Percentiles rank a stretch among this genome's conserved stretches.
Conservation (phyloP, 768 basidiomycete genomes). For the Cystofilobasidium capitatum region DNA sequence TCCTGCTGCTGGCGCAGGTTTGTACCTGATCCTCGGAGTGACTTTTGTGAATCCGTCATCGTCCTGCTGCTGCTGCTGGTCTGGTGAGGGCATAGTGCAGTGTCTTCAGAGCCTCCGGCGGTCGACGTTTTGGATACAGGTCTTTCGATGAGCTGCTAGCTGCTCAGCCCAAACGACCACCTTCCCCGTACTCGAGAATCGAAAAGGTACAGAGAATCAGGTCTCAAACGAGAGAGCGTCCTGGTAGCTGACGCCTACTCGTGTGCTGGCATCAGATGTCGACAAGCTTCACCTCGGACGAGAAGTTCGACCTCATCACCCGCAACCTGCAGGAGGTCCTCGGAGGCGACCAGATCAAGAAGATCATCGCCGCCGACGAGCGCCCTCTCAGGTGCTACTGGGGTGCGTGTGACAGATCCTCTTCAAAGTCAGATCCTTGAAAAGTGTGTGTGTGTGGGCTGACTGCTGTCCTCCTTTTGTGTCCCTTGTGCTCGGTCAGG, state of each 20-base stretch:
- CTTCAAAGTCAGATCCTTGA: not conserved
- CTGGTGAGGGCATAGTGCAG: not conserved
- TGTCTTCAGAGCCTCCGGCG: too few species aligned
- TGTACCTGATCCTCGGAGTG: not conserved
- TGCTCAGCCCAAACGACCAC: too few species aligned
- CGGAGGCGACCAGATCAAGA: slow-evolving; percentile 71
- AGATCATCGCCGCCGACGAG: slow-evolving; percentile 64
- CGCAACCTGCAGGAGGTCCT: slow-evolving; percentile 77
- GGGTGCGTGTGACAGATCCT: slow-evolving; percentile 54
- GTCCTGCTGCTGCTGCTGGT: too few species aligned
- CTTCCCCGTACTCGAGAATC: too few species aligned
- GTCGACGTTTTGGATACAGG: too few species aligned
- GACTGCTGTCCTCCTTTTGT: not conserved
- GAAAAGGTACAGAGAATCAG: too few species aligned
- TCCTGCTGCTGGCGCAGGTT: not conserved
- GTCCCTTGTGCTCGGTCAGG: slow-evolving; percentile 47
- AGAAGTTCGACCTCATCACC: slow-evolving; percentile 67
- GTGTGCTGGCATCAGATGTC: not conserved
- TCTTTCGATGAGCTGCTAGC: too few species aligned
- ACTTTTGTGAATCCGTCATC: slow-evolving; percentile 1
- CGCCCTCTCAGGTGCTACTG: slow-evolving; percentile 72
- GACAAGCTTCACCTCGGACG: slow-evolving; percentile 28
- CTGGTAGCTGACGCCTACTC: not conserved
- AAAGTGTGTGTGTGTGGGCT: not conserved
- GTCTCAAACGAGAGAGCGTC: too few species aligned